These are phyloP conservation scores for Suillus weaverae DNA, from an alignment of 768 basidiomycete genomes.

Conservation along the genomic window DNA sequence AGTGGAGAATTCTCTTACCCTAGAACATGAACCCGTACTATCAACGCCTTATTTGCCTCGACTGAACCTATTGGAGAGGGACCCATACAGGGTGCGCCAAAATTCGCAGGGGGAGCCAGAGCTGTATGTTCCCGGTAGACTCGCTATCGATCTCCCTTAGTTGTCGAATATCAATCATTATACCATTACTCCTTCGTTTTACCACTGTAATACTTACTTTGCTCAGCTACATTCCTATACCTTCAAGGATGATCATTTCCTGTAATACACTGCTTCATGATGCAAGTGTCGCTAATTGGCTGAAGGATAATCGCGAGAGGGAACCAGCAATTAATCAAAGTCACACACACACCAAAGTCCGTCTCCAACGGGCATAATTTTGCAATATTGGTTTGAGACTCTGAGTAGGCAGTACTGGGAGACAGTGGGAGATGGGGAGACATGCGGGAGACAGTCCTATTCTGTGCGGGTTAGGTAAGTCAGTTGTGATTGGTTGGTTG, in stretches of 20 bases:
- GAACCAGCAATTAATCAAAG: no score
- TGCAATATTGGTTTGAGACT: background rate
- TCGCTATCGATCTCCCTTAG: background rate
- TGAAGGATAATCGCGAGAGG: no score
- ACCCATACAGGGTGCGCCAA: background rate
- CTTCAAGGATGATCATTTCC: background rate
- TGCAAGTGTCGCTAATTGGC: no score
- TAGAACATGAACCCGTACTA: background rate
- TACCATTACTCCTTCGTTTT: background rate
- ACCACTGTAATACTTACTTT: background rate
- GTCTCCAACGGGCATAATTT: background rate
- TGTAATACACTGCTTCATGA: background rate
- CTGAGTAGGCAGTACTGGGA: background rate
- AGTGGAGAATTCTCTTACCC: background rate
- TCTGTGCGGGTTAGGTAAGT: slow-evolving; percentile 17
- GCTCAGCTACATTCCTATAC: background rate
- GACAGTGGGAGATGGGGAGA: no score
- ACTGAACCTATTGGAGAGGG: background rate
- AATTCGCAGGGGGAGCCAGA: background rate
- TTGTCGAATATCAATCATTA: background rate
- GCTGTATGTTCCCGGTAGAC: background rate
- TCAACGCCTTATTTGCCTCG: background rate
- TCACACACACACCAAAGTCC: background rate
- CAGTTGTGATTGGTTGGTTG: slow-evolving; percentile 20
- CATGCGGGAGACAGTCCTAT: background rate